These are phyloP conservation scores for Brassica cretica DNA, from an alignment of 345 rosid genomes.

Conservation along the genomic window DNA sequence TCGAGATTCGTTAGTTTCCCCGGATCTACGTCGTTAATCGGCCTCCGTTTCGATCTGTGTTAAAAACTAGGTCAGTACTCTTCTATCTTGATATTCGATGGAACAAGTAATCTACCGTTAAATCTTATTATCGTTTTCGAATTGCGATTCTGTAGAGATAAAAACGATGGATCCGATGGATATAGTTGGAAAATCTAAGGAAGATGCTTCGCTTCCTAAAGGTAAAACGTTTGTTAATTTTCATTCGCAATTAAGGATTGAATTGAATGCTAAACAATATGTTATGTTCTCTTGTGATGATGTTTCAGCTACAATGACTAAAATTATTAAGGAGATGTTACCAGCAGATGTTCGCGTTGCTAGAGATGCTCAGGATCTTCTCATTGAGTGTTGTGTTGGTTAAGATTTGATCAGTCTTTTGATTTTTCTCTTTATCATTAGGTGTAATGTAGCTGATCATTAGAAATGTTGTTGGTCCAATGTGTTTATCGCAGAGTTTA, in stretches of 20 bases:
- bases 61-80: background rate
- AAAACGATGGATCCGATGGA: conserved; percentile 89
- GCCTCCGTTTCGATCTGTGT: background rate
- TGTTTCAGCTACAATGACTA: conserved; percentile 94
- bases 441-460: background rate
- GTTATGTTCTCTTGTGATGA: background rate
- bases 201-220: conserved; percentile 99
- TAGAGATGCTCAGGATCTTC: conserved; percentile 97
- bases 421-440: background rate
- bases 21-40: conserved; percentile 10
- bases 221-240: conserved; percentile 41
- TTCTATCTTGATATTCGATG: background rate
- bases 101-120: too few relatives aligned
- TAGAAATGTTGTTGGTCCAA: background rate
- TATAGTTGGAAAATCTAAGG: conserved; percentile 97
- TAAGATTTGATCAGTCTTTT: conserved; percentile 41
- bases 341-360: conserved; percentile 99
- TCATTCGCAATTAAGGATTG: background rate
- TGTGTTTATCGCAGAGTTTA: conserved; percentile 62
- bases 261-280: too few relatives aligned
- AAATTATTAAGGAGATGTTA: conserved; percentile 95
- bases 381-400: conserved; percentile 99
- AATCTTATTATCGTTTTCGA: background rate
- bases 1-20: background rate
- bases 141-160: conserved; percentile 36